phyloP scores from a whole-genome alignment of 2,329 filamentous ascomycete genomes.

The Ophiosphaerella korrae region DNA sequence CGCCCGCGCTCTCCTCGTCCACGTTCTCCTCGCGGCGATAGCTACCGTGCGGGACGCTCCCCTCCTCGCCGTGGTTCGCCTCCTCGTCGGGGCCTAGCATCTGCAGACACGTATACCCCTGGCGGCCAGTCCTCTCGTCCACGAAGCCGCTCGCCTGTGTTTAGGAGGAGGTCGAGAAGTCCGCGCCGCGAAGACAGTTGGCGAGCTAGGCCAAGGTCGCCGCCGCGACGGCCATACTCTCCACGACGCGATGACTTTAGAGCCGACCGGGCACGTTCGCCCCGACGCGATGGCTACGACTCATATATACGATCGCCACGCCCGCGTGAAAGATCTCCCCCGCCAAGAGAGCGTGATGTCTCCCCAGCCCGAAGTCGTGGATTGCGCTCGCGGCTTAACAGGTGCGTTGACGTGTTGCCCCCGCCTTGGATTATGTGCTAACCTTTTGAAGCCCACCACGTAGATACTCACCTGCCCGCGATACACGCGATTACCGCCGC shows the following conservation, averaged over 20 bases:
- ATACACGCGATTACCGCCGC: slow-evolving; percentile 56
- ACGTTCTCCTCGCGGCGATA: slow-evolving; percentile 41
- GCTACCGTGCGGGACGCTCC: slow-evolving; percentile 44
- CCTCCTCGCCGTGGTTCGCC: slow-evolving; percentile 35
- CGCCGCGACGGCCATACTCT: slow-evolving; percentile 51
- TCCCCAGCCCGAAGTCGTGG: slow-evolving; percentile 55
- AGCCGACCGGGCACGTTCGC: slow-evolving; percentile 48
- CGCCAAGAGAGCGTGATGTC: slow-evolving; percentile 51
- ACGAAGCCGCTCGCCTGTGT: slow-evolving; percentile 47
- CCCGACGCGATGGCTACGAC: slow-evolving; percentile 46
- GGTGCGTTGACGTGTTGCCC: slow-evolving; percentile 23
- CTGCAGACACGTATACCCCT: slow-evolving; percentile 50
- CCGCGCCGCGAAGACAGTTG: slow-evolving; percentile 49
- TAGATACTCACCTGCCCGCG: slow-evolving; percentile 51
- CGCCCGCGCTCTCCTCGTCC: slow-evolving; percentile 42
- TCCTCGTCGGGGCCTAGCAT: slow-evolving; percentile 41
- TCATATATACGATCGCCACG: slow-evolving; percentile 50
- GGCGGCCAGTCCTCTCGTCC: slow-evolving; percentile 42
- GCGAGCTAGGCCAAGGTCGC: slow-evolving; percentile 56
- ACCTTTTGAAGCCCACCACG: slow-evolving; percentile 38
- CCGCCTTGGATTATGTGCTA: slow-evolving; percentile 1
- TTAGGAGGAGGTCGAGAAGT: slow-evolving; percentile 48
- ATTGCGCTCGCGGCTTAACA: slow-evolving; percentile 46
- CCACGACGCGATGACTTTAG: slow-evolving; percentile 46
- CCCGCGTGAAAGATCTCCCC: slow-evolving; percentile 51